These are phyloP conservation scores for Thymus mandschuricus DNA, from an alignment of 257 asterid genomes.

Conservation along the genomic window DNA sequence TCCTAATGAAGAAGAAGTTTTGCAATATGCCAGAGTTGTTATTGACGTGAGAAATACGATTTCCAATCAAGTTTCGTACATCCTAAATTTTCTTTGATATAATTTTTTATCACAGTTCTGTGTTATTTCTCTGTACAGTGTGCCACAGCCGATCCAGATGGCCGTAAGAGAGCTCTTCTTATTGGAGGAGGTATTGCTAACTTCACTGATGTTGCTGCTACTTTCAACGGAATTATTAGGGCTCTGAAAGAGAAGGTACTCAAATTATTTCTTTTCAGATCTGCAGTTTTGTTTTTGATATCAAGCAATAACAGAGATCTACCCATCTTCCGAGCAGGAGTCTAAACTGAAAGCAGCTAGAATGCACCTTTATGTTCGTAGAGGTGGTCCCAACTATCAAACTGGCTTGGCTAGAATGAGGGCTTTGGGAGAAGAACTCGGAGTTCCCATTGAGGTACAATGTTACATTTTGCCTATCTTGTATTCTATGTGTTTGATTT, in stretches of 20 bases:
- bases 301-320: constrained; percentile 10
- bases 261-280: neutral
- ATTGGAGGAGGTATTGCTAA: constrained; percentile 95
- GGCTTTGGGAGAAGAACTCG: constrained; percentile 76
- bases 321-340: constrained; percentile 30
- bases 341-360: constrained; percentile 37
- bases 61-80: neutral
- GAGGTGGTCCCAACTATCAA: constrained; percentile 95
- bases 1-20: constrained; percentile 91
- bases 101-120: neutral
- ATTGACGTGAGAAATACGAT: constrained; percentile 65
- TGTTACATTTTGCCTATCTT: constrained; percentile 6
- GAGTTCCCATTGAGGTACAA: constrained; percentile 80
- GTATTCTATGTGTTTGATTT: neutral
- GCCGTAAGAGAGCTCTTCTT: constrained; percentile 86
- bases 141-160: constrained; percentile 93
- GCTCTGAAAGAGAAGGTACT: constrained; percentile 88
- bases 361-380: constrained; percentile 60
- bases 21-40: constrained; percentile 93
- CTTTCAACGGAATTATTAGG: constrained; percentile 84
- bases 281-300: neutral
- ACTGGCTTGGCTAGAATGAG: constrained; percentile 88
- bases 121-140: constrained; percentile 51
- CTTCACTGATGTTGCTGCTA: constrained; percentile 92
- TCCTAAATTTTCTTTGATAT: constrained; percentile 14